These are phyloP conservation scores for Chlorella sp. DNA, from an alignment of 139 green algal species.

Conservation along the genomic window DNA sequence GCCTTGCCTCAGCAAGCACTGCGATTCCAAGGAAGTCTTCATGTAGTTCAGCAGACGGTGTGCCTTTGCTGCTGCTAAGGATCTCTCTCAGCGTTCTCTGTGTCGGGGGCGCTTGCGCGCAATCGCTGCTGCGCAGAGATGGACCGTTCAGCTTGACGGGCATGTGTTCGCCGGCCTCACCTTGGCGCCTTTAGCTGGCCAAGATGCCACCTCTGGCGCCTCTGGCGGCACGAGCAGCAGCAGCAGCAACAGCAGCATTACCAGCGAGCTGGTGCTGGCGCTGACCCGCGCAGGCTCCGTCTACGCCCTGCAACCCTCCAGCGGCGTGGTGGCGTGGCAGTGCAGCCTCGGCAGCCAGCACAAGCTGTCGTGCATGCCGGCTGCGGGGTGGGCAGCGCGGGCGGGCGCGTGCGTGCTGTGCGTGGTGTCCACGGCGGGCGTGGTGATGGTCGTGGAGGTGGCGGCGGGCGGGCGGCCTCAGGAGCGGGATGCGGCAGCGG, in stretches of 20 bases:
- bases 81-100: not conserved
- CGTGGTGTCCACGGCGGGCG: not conserved
- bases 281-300: no score
- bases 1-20: no score
- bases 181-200: not conserved
- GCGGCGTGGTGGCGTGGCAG: not conserved
- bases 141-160: not conserved
- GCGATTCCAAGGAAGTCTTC: not conserved
- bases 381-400: no score
- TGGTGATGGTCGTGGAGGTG: not conserved
- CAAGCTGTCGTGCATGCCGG: no score
- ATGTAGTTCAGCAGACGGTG: not conserved
- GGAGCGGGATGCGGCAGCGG: not conserved
- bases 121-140: not conserved
- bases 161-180: constrained; percentile 1
- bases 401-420: not conserved
- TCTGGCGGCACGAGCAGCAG: not conserved
- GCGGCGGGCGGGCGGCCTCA: no score
- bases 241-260: not conserved
- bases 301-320: not conserved
- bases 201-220: not conserved
- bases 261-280: no score
- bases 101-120: not conserved
- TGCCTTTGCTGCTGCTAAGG: not conserved
- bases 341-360: not conserved